phyloP scores from a whole-genome alignment of 1,284 basidiomycete genomes.

The Tilletiopsis washingtonensis region DNA sequence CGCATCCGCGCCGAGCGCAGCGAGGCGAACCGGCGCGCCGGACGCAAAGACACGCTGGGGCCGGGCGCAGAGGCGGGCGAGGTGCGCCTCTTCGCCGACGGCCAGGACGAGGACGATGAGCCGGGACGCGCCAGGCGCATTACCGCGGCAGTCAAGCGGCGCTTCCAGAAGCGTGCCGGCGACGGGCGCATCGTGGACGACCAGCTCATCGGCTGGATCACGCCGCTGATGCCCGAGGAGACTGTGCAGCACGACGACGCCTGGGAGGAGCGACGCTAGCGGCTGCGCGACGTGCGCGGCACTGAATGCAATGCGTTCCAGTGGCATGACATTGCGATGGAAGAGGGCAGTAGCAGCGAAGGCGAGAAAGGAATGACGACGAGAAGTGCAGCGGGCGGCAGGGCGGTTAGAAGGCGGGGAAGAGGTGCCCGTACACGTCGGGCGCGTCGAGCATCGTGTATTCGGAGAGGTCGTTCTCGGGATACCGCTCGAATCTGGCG shows the following conservation, averaged over 20 bases:
- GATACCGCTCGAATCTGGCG: conserved; percentile 32
- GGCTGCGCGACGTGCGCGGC: too few species aligned
- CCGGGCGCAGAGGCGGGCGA: neutral
- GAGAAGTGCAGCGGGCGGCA: too few species aligned
- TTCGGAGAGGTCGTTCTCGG: conserved; percentile 39
- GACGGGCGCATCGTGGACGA: conserved; percentile 27
- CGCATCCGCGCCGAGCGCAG: neutral
- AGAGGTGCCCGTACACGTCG: conserved; percentile 34
- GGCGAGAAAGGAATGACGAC: too few species aligned
- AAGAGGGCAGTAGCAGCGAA: too few species aligned
- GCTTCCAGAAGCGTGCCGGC: conserved; percentile 21
- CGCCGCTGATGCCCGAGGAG: neutral
- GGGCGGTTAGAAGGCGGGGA: conserved; percentile 45
- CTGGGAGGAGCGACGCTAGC: neutral
- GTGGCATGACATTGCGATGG: too few species aligned
- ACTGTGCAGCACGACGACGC: neutral
- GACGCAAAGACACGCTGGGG: neutral
- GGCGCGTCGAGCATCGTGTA: conserved; percentile 33
- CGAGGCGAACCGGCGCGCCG: neutral
- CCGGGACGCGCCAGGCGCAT: conserved; percentile 8
- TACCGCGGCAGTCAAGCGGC: conserved; percentile 23
- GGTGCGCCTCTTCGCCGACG: conserved; percentile 10
- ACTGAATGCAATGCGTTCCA: too few species aligned
- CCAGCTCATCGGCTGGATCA: conserved; percentile 32
- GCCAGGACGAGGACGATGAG: conserved; percentile 8